Evolutionary conservation across 2,329 filamentous ascomycete species (phyloP).

Genomic region (Parasarocladium wereldwijsianum): DNA sequence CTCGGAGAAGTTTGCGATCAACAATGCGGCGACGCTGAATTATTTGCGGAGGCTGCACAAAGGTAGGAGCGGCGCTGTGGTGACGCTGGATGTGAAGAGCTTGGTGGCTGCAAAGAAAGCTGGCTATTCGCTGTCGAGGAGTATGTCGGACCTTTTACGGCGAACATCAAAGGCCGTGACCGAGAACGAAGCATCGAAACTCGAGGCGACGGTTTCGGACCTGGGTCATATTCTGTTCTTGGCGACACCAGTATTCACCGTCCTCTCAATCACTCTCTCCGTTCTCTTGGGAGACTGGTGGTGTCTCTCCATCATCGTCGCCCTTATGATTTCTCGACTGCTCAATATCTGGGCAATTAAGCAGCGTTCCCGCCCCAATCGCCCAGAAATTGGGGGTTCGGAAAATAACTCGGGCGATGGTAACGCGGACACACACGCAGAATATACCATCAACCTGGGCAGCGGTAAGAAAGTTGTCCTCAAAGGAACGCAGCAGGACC

Average conservation of each 20-base stretch:
- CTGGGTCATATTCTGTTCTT: slow-evolving; percentile 34
- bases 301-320: slow-evolving; percentile 29
- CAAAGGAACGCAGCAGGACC: slow-evolving; percentile 36
- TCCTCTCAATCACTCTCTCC: slow-evolving; percentile 27
- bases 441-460: slow-evolving; percentile 38
- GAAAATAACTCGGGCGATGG: neutral
- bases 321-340: slow-evolving; percentile 37
- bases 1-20: slow-evolving; percentile 18
- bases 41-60: slow-evolving; percentile 22
- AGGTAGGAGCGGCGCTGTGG: slow-evolving; percentile 8
- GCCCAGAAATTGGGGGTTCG: neutral
- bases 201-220: slow-evolving; percentile 28
- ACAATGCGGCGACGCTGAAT: slow-evolving; percentile 36
- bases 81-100: slow-evolving; percentile 15
- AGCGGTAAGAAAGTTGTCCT: slow-evolving; percentile 36
- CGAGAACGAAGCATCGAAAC: slow-evolving; percentile 11
- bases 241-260: slow-evolving; percentile 29
- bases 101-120: slow-evolving; percentile 7
- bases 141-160: slow-evolving; percentile 5
- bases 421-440: too few species aligned
- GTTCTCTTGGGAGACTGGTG: slow-evolving; percentile 35
- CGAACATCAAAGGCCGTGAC: slow-evolving; percentile 5
- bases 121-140: slow-evolving; percentile 10
- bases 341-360: slow-evolving; percentile 43
- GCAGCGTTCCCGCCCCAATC: slow-evolving; percentile 22